Evolutionary conservation across 2,329 filamentous ascomycete genomes (phyloP).

Genomic region (Neofusicoccum parvum): DNA sequence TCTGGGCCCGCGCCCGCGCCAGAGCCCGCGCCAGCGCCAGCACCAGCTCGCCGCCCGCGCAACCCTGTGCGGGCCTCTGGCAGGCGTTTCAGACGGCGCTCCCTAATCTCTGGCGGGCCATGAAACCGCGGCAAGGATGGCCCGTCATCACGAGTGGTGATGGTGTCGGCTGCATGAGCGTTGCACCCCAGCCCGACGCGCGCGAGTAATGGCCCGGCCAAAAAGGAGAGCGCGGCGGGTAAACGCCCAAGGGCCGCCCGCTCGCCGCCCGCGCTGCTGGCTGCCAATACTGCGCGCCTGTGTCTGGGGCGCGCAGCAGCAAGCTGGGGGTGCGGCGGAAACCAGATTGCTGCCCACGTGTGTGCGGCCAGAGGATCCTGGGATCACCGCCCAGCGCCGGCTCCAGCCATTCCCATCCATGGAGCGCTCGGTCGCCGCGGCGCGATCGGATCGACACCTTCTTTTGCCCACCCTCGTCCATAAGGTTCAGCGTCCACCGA

Average conservation of each 20-base stretch:
- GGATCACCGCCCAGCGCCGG: constrained; percentile 6
- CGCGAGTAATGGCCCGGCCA: constrained; percentile 11
- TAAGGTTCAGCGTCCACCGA: neutral
- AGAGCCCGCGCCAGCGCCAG: too few relatives aligned
- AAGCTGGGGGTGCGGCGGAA: constrained; percentile 1
- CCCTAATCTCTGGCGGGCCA: constrained; percentile 17
- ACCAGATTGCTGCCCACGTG: constrained; percentile 14
- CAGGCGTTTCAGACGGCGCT: constrained; percentile 18
- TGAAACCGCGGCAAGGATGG: constrained; percentile 16
- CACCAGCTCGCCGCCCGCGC: neutral
- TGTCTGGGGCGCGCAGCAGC: neutral
- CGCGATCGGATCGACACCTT: constrained; percentile 17
- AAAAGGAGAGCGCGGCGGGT: constrained; percentile 3
- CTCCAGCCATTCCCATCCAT: neutral
- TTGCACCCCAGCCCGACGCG: constrained; percentile 2
- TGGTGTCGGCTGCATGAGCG: constrained; percentile 14
- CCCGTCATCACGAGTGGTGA: neutral
- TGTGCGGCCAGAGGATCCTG: constrained; percentile 1
- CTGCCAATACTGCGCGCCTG: neutral
- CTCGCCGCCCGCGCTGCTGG: neutral
- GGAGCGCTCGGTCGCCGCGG: constrained; percentile 7
- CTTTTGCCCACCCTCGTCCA: neutral
- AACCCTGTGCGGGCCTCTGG: constrained; percentile 10
- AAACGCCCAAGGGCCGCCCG: neutral
- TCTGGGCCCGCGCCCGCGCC: too few relatives aligned